Conservation (phyloP, 768 basidiomycete species). For the Hygrocybe coccinea region DNA sequence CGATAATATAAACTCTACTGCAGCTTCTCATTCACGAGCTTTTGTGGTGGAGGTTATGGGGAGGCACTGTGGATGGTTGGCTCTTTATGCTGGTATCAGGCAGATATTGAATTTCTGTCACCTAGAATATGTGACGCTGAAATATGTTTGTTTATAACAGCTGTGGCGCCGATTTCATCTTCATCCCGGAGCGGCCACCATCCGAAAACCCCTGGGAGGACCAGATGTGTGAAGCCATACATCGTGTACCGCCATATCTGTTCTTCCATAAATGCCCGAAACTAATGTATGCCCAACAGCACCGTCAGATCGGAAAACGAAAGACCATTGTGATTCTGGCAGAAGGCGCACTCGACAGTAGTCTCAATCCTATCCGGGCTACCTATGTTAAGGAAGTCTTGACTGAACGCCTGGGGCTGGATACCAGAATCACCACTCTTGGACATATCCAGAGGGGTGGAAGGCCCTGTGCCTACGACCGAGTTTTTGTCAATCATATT, state of each 20-base stretch:
- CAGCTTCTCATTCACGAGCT: constrained; percentile 90
- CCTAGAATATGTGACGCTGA: background rate
- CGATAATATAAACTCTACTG: constrained; percentile 97
- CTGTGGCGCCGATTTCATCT: constrained; percentile 92
- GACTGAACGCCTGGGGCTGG: constrained; percentile 79
- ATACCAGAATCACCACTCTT: constrained; percentile 93
- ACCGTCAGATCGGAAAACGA: constrained; percentile 87
- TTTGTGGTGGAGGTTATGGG: constrained; percentile 99
- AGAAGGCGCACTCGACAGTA: constrained; percentile 86
- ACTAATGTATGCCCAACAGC: constrained; percentile 42
- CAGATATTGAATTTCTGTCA: constrained; percentile 31
- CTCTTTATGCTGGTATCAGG: constrained; percentile 88
- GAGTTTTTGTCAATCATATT: constrained; percentile 64
- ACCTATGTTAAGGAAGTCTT: constrained; percentile 90
- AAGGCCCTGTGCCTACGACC: constrained; percentile 86
- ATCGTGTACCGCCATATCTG: constrained; percentile 43
- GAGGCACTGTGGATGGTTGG: constrained; percentile 99
- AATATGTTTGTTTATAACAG: constrained; percentile 31
- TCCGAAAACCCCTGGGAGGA: constrained; percentile 78
- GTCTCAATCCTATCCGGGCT: constrained; percentile 87
- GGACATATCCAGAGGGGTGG: constrained; percentile 98
- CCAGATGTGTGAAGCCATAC: constrained; percentile 82
- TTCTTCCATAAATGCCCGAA: background rate
- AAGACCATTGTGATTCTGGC: constrained; percentile 99
- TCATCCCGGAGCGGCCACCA: constrained; percentile 94